phyloP scores from a whole-genome alignment of 1,139 yeast genomes.

The Scheffersomyces segobiensis region DNA sequence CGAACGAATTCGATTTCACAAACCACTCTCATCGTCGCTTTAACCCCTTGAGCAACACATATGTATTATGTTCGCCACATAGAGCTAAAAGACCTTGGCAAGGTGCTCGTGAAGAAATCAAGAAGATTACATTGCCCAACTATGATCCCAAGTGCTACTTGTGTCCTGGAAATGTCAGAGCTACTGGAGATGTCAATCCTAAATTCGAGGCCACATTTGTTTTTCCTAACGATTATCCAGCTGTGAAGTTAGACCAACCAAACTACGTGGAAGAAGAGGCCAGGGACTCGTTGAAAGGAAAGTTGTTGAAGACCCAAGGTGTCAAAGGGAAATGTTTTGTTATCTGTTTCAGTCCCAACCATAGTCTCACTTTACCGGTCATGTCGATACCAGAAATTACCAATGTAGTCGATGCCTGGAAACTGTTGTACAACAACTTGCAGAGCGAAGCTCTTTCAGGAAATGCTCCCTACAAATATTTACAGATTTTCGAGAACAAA shows the following conservation, averaged over 20 bases:
- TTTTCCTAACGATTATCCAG: slow-evolving; percentile 71
- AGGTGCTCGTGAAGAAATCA: slow-evolving; percentile 64
- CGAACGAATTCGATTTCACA: slow-evolving; percentile 45
- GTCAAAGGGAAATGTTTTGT: slow-evolving; percentile 72
- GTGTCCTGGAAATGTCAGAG: slow-evolving; percentile 73
- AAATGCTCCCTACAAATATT: slow-evolving; percentile 53
- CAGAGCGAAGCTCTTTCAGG: slow-evolving; percentile 36
- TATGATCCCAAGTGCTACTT: slow-evolving; percentile 70
- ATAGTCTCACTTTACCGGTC: slow-evolving; percentile 64
- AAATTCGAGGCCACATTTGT: slow-evolving; percentile 57
- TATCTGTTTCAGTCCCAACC: slow-evolving; percentile 75
- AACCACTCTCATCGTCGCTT: slow-evolving; percentile 67
- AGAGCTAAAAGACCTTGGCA: slow-evolving; percentile 82
- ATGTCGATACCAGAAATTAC: slow-evolving; percentile 49
- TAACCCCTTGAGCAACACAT: slow-evolving; percentile 63
- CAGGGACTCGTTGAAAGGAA: slow-evolving; percentile 30
- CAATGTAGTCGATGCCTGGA: slow-evolving; percentile 62
- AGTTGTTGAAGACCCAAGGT: slow-evolving; percentile 56
- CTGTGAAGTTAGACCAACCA: slow-evolving; percentile 63
- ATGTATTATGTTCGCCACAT: slow-evolving; percentile 76
- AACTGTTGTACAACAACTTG: slow-evolving; percentile 46
- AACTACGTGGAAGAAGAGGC: slow-evolving; percentile 27
- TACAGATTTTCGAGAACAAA: slow-evolving; percentile 77
- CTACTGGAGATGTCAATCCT: slow-evolving; percentile 66
- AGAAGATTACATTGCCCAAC: slow-evolving; percentile 44